Conservation (phyloP, 805 yeast species). For the Ogataea nitratoaversa region DNA sequence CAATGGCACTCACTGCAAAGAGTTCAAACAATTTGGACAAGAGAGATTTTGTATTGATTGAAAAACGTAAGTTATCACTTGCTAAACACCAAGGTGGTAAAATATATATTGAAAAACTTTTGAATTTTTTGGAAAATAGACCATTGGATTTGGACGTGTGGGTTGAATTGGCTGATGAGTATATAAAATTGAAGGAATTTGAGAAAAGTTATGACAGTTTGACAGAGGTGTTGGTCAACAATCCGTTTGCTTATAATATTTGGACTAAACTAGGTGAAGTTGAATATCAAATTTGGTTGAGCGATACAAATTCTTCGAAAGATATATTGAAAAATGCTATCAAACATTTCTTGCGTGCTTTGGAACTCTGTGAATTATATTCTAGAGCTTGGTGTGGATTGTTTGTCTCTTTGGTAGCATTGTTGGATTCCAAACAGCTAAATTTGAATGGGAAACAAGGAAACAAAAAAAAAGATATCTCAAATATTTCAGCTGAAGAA, state of each 20-base stretch:
- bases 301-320: conserved; percentile 2
- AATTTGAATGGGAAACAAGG: background rate
- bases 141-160: conserved; percentile 78
- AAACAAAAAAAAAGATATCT: background rate
- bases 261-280: conserved; percentile 62
- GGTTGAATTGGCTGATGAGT: conserved; percentile 72
- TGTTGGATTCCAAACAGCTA: background rate
- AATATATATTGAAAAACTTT: conserved; percentile 53
- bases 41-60: conserved; percentile 23
- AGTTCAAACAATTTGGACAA: conserved; percentile 19
- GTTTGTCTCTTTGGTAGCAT: conserved; percentile 12
- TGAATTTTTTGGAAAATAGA: conserved; percentile 50
- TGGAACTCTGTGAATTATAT: conserved; percentile 71
- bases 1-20: conserved; percentile 23
- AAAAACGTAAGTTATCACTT: conserved; percentile 17
- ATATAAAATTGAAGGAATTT: conserved; percentile 54
- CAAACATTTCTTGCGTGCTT: conserved; percentile 59
- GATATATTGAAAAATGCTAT: conserved; percentile 20
- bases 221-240: conserved; percentile 64
- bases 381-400: conserved; percentile 50
- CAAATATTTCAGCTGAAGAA: conserved; percentile 9
- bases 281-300: conserved; percentile 15
- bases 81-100: conserved; percentile 24
- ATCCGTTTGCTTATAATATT: conserved; percentile 67
- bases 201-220: conserved; percentile 63